Percentiles rank a stretch among this genome's conserved stretches.
Conservation (phyloP, 345 rosid species). For the Eucalyptus pauciflora region DNA sequence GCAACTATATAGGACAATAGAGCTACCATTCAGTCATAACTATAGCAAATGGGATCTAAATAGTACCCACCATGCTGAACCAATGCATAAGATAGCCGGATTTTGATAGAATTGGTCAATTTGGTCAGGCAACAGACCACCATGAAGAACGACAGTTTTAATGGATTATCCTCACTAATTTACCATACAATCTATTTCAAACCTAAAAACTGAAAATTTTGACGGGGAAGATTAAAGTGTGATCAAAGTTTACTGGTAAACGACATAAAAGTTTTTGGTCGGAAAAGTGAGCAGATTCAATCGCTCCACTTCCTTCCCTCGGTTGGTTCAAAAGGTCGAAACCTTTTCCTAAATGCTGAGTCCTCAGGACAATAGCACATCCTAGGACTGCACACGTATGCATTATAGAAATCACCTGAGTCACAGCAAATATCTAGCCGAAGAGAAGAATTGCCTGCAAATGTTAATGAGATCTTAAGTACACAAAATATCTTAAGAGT, state of each 20-base stretch:
- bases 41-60: background rate
- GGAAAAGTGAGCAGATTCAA: background rate
- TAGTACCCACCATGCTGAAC: background rate
- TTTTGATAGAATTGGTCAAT: background rate
- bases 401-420: background rate
- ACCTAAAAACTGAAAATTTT: background rate
- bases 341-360: background rate
- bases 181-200: background rate
- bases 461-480: background rate
- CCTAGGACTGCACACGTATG: background rate
- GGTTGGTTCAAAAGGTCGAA: background rate
- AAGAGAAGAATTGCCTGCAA: background rate
- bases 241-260: background rate
- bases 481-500: background rate
- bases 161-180: background rate
- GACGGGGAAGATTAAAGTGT: background rate
- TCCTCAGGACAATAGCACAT: background rate
- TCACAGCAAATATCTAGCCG: background rate
- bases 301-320: background rate
- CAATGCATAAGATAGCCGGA: background rate
- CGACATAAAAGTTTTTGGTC: background rate
- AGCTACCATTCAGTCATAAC: background rate
- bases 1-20: background rate
- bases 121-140: background rate
- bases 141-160: background rate